Conservation (phyloP, 169 alveolate genomes). For the Cryptosporidium bovis region DNA sequence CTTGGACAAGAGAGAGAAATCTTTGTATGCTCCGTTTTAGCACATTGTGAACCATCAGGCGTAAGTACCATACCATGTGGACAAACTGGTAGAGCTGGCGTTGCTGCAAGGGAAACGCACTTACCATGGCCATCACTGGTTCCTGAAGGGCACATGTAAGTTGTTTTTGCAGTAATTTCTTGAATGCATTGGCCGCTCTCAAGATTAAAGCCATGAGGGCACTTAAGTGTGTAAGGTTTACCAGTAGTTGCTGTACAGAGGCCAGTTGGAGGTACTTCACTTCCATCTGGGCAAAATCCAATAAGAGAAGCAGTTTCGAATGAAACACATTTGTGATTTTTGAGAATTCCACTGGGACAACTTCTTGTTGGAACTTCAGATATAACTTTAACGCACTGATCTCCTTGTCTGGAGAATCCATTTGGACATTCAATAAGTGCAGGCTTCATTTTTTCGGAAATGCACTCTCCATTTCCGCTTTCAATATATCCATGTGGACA, state of each 20-base stretch:
- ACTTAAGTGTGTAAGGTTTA: slow-evolving; percentile 54
- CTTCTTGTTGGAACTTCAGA: slow-evolving; percentile 59
- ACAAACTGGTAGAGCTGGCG: slow-evolving; percentile 73
- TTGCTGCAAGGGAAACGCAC: slow-evolving; percentile 74
- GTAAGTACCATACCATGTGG: slow-evolving; percentile 75
- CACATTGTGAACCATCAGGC: slow-evolving; percentile 74
- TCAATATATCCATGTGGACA: slow-evolving; percentile 74
- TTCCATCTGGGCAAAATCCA: slow-evolving; percentile 74
- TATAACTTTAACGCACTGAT: slow-evolving; percentile 39
- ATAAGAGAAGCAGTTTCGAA: slow-evolving; percentile 68
- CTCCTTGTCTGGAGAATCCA: slow-evolving; percentile 66
- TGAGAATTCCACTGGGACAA: slow-evolving; percentile 57
- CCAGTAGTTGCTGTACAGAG: slow-evolving; percentile 70
- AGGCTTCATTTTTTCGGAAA: slow-evolving; percentile 71
- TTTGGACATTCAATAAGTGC: slow-evolving; percentile 58
- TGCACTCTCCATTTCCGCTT: slow-evolving; percentile 68
- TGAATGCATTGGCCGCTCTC: slow-evolving; percentile 71
- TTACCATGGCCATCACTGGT: slow-evolving; percentile 74
- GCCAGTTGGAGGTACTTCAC: slow-evolving; percentile 74
- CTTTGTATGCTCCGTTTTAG: slow-evolving; percentile 71
- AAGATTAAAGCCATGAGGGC: slow-evolving; percentile 69
- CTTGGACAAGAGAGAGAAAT: slow-evolving; percentile 65
- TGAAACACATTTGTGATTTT: slow-evolving; percentile 50
- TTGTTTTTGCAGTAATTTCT: slow-evolving; percentile 58
- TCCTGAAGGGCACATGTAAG: slow-evolving; percentile 71